Conservation (phyloP, 2,329 filamentous ascomycete genomes). For the Calonectria naviculata region DNA sequence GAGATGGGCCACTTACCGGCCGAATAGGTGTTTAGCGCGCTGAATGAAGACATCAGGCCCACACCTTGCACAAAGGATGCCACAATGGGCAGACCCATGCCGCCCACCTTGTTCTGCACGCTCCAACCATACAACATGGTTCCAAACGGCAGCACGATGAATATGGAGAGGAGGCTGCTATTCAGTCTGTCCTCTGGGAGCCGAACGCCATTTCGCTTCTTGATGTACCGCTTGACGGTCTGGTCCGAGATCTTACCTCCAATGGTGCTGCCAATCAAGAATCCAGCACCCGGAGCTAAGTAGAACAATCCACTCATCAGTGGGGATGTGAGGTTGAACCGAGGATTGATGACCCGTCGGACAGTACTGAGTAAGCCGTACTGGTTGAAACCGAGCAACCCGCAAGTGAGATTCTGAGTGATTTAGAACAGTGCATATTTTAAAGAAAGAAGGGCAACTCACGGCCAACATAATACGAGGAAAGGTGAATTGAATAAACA, state of each 20-base stretch:
- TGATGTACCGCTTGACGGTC: constrained; percentile 52
- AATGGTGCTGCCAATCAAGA: constrained; percentile 72
- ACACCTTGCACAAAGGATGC: constrained; percentile 46
- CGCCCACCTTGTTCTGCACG: constrained; percentile 44
- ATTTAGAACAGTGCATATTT: background rate
- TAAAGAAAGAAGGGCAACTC: background rate
- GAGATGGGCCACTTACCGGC: constrained; percentile 39
- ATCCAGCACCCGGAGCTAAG: constrained; percentile 75
- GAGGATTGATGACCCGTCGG: constrained; percentile 75
- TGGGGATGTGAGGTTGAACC: constrained; percentile 72
- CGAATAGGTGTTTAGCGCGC: constrained; percentile 52
- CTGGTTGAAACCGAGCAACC: constrained; percentile 40
- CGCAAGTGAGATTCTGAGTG: constrained; percentile 37
- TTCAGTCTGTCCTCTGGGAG: constrained; percentile 47
- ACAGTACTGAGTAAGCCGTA: constrained; percentile 72
- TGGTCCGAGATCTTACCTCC: constrained; percentile 63
- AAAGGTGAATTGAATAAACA: constrained; percentile 39
- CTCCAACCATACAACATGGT: constrained; percentile 50
- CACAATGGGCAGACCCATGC: constrained; percentile 48
- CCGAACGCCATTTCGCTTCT: constrained; percentile 46
- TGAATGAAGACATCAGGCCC: constrained; percentile 51
- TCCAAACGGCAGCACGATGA: constrained; percentile 44
- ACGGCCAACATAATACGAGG: constrained; percentile 37
- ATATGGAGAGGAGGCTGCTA: constrained; percentile 43
- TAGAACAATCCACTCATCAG: constrained; percentile 76